Evolutionary conservation across 257 asterid species (phyloP).

Genomic region (Solanum pimpinellifolium): DNA sequence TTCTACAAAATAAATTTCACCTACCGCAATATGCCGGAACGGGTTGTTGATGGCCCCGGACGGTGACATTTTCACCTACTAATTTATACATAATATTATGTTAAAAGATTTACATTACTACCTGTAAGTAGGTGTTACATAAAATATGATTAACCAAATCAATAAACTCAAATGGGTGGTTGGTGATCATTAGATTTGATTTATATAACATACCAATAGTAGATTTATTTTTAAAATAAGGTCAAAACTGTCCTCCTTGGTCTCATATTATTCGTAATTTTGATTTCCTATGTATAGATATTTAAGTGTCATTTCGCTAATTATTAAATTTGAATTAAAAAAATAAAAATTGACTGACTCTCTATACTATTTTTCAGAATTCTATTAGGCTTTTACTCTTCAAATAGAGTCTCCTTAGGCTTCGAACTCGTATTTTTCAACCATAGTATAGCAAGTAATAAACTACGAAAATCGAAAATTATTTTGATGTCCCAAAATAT

Average conservation of each 20-base stretch:
- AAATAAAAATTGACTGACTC: no score
- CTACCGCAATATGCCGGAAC: constrained; percentile 19
- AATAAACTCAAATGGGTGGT: background rate
- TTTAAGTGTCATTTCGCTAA: background rate
- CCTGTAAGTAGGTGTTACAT: background rate
- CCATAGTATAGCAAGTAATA: background rate
- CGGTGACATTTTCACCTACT: constrained; percentile 14
- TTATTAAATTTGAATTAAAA: no score
- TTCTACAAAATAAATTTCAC: constrained; percentile 17
- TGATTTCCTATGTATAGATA: background rate
- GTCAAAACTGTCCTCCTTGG: background rate
- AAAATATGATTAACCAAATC: background rate
- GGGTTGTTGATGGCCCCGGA: background rate
- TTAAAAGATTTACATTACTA: background rate
- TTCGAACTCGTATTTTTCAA: background rate
- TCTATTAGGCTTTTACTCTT: no score
- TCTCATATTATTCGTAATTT: background rate
- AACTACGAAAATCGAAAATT: no score
- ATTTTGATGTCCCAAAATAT: no score
- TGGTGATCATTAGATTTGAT: background rate
- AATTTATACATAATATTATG: background rate
- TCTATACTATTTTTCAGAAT: no score
- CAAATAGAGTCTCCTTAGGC: no score
- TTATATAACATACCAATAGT: background rate
- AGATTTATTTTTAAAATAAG: background rate